Evolutionary conservation across 2,329 filamentous ascomycete genomes (phyloP), one percentile per base, ranked within the genome.

Genomic region (Onygena corvina): DNA sequence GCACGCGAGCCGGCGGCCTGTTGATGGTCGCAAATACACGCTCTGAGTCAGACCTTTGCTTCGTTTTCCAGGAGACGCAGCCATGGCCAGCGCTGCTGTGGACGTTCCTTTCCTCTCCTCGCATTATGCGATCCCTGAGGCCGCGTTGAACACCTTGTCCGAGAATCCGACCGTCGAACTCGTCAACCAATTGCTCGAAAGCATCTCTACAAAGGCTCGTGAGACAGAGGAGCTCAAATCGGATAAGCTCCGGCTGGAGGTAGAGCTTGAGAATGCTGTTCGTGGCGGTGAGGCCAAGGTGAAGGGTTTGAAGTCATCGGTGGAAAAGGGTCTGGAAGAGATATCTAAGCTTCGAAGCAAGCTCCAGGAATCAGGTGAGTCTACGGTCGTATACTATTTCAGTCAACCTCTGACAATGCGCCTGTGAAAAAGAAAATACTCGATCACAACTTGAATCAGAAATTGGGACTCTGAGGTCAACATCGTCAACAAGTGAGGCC

Each of bases 191-290:
- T 74, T 98, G 47, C 76, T 98, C 34, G 74, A 79, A 54, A 82
- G 84, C 21, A 78, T 96, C 48, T 77, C 82, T 20, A 71, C 73
- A 25, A 94, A 92, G 65, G 87, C 86, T 30, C 84, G 82, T 59
- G 87, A 94, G 60, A 83, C 79, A 59, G 87, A 94, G 62, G 77
- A 81, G 33, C 70, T 94, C 34, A 86, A 83, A 59, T 83, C 90
- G 7, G 86, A 94, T 56, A 96, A 95, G 69, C 76, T 95, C 38
- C 83, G 86, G 57, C 73, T 86, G 40, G 87, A 94, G 60, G 92
- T 98, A 38, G 89, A 96, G 71, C 77, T 96, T 5, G 92, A 98
- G 65, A 92, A 87, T 66, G 84, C 83, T 14, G 83, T 94, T 44
- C 83, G 88, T 58, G 84, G 79, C 56, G 83, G 84, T 52, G 90